Evolutionary conservation across 2,329 filamentous ascomycete genomes (phyloP), one percentile per base, ranked within the genome.

Genomic region (Capronia coronata): DNA sequence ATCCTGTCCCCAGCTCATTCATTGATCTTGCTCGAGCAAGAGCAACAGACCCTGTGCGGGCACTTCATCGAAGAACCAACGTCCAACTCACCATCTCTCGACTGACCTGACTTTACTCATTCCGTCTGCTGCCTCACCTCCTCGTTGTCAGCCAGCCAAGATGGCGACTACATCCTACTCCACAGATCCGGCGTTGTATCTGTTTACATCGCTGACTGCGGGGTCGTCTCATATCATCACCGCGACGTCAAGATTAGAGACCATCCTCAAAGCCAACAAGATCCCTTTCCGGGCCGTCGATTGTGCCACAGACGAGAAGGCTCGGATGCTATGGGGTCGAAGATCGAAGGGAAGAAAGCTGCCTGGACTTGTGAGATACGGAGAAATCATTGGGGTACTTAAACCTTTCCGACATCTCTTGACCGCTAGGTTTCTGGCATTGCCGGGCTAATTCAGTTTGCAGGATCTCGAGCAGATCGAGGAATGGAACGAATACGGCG

Each of bases 401-500:
- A 2, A 11, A 21, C 13, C 2, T 18, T 11, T 11, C 23, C 16
- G 18, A n/a, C n/a, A n/a, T n/a, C n/a, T n/a, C n/a, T n/a, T 16
- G 32, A 3, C 19, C 25, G 25, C 25, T 19, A 35, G 6, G 14
- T n/a, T 6, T 5, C 22, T 18, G 23, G 16, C 27, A 37, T 10
- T n/a, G 10, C 30, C 43, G 6, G 16, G 49, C 51, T 58, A 47
- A 58, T 29, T 13, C 14, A 3, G 18, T 56, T 49, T 19, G 34
- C 58, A 96, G 90, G 93, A 96, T 66, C 77, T 96, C 43, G 85
- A 91, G 57, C 84, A 97, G 68, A 82, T 97, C 56, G 93, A 98
- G 70, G 93, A 98, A 66, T 97, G 91, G 93, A 98, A 98, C 73
- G 93, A 98, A 68, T 96, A 94, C 69, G 89, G 89, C 69, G 91